A percentile compares a stretch with the other conserved stretches of the same genome.
Conservation (phyloP, 495 filamentous ascomycete genomes). For the Jackrogersella minutella region DNA sequence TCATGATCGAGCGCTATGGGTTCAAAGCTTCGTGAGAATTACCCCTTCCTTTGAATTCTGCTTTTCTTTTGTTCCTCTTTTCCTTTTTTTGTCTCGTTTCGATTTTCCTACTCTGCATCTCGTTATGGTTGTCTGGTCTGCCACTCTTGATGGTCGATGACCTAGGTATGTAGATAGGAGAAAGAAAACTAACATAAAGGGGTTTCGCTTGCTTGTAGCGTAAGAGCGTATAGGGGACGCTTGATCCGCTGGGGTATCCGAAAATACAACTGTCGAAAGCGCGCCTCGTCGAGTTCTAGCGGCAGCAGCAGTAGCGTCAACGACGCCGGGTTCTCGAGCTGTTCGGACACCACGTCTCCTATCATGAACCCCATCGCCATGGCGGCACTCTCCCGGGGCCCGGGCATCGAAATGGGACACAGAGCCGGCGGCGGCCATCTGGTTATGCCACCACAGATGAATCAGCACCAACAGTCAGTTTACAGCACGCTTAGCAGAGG, state of each 20-base stretch:
- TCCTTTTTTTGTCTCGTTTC: background rate
- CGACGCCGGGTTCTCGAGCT: conserved; percentile 7
- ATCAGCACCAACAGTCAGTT: conserved; percentile 11
- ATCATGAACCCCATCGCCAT: background rate
- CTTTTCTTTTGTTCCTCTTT: background rate
- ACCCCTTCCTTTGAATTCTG: background rate
- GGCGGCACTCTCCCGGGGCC: background rate
- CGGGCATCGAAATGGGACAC: background rate
- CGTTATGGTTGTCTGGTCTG: background rate
- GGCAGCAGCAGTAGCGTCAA: conserved; percentile 4
- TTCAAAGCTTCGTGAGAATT: conserved; percentile 57
- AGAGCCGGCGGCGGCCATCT: conserved; percentile 4
- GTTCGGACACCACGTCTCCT: conserved; percentile 19
- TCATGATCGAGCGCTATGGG: conserved; percentile 52
- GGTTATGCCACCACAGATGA: conserved; percentile 24
- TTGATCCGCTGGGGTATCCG: conserved; percentile 54
- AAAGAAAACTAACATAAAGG: conserved; percentile 3
- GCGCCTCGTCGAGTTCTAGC: conserved; percentile 19
- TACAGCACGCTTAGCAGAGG: background rate
- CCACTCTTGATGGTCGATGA: too few relatives aligned
- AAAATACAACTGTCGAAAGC: conserved; percentile 55
- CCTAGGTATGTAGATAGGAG: background rate
- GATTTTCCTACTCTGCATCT: background rate
- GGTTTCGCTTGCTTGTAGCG: background rate
- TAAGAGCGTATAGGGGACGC: conserved; percentile 53